Percentiles rank a stretch among this genome's conserved stretches.
phyloP scores from a whole-genome alignment of 2,329 filamentous ascomycete species.

The Aspergillaceae sp. region DNA sequence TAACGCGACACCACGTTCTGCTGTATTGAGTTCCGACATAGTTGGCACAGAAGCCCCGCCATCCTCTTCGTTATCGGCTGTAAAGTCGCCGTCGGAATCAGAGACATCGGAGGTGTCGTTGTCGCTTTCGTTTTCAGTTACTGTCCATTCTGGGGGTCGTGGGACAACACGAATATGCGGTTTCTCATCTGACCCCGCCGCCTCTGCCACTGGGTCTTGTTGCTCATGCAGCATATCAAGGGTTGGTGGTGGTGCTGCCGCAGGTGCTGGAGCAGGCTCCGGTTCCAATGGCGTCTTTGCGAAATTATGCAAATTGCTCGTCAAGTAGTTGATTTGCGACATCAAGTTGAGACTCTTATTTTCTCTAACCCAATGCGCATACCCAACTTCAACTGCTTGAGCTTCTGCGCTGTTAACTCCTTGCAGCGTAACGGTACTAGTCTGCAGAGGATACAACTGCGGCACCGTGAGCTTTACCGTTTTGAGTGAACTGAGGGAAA shows the following conservation, averaged over 20 bases:
- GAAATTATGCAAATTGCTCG: slow-evolving; percentile 60
- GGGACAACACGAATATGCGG: slow-evolving; percentile 64
- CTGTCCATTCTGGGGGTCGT: slow-evolving; percentile 67
- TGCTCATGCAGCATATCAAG: slow-evolving; percentile 8
- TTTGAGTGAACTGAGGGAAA: slow-evolving; percentile 52
- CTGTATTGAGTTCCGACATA: slow-evolving; percentile 32
- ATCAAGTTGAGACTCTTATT: slow-evolving; percentile 57
- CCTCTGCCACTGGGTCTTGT: slow-evolving; percentile 7
- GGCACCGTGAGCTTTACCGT: slow-evolving; percentile 63
- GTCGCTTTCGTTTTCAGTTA: slow-evolving; percentile 25
- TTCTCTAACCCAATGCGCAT: slow-evolving; percentile 50
- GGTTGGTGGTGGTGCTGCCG: slow-evolving; percentile 2
- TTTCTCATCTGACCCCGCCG: slow-evolving; percentile 37
- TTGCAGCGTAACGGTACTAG: slow-evolving; percentile 57
- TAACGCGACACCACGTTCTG: slow-evolving; percentile 64
- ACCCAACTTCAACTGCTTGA: slow-evolving; percentile 56
- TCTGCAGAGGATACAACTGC: slow-evolving; percentile 61
- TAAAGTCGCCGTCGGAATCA: slow-evolving; percentile 38
- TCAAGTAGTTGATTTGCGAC: slow-evolving; percentile 65
- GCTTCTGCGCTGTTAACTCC: slow-evolving; percentile 54
- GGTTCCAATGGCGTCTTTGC: slow-evolving; percentile 46
- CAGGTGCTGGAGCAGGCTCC: slow-evolving; percentile 7
- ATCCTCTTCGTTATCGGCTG: slow-evolving; percentile 37
- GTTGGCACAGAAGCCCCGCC: slow-evolving; percentile 30
- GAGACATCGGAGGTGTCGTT: slow-evolving; percentile 33